Evolutionary conservation across 1,284 basidiomycete genomes (phyloP).

Genomic region (Boletus hoseneyae): DNA sequence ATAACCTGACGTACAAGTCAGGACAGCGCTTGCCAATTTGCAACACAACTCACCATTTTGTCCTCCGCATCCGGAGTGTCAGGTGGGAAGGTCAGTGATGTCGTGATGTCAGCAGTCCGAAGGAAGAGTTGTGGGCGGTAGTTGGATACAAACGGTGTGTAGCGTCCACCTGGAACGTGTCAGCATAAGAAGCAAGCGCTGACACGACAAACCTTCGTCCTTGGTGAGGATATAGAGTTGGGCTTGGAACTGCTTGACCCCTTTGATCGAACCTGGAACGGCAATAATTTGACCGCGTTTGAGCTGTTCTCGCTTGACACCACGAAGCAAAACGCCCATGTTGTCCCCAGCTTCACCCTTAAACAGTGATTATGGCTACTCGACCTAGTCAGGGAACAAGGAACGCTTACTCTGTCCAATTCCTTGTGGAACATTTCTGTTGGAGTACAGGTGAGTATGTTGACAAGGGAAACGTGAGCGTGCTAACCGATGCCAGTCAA

Average conservation of each 20-base stretch:
- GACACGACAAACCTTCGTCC: constrained; percentile 59
- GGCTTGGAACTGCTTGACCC: constrained; percentile 91
- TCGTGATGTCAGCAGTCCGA: constrained; percentile 94
- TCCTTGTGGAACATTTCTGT: constrained; percentile 99
- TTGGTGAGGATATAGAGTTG: constrained; percentile 95
- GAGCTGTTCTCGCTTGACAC: constrained; percentile 96
- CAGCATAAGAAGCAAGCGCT: not conserved
- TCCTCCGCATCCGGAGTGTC: constrained; percentile 73
- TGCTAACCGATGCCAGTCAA: constrained; percentile 89
- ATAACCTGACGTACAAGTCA: constrained; percentile 65
- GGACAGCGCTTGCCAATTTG: not conserved
- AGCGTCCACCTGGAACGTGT: constrained; percentile 66
- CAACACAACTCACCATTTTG: constrained; percentile 61
- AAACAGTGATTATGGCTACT: constrained; percentile 2
- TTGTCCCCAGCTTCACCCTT: constrained; percentile 98
- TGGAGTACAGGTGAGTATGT: constrained; percentile 8
- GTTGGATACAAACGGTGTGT: constrained; percentile 96
- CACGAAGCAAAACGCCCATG: constrained; percentile 97
- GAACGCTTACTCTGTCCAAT: constrained; percentile 73
- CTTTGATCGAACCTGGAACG: constrained; percentile 90
- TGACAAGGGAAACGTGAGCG: not conserved
- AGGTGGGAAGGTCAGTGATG: constrained; percentile 82
- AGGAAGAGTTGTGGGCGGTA: constrained; percentile 97
- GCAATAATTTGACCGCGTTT: constrained; percentile 91
- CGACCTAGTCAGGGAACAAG: not conserved